Base-by-base conservation (phyloP, 352 stramenopile species). In the Aphanomyces cochlioides region DNA sequence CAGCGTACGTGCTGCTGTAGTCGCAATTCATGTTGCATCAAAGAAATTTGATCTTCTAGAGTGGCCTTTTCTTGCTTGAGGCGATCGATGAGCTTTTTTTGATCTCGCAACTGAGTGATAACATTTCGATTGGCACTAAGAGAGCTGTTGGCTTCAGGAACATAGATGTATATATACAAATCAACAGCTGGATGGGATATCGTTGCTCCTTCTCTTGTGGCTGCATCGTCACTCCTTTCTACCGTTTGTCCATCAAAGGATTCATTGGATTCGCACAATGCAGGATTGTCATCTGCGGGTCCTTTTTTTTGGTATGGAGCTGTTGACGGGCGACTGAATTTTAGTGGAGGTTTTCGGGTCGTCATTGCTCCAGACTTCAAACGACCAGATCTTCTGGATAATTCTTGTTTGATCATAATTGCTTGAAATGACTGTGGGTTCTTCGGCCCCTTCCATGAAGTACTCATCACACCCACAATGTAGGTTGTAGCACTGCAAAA, bases 11-110 rank as follows among this genome's bases (percentile, higher is more conserved):
- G 85, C 59, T 84, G 86, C 54, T 84, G 69, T 65, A 84, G 74
- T 0, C 72, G 59, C 12, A 87, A 17, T 38, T 90, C 83, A 5
- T 68, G 47, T 5, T 79, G 77, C 5, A 90, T 72, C 43, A 74
- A 77, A 28, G 78, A 61, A 38, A 92, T 79, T 41, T 69, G 41
- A 5, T 74, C 66, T 45, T 79, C 39, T 2, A 85, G 69, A n/a
- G 79, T 70, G 41, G 81, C 82, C 41, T 85, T 90, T 17, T 90
- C 82, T 40, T 85, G 77, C 8, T 77, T 74, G 2, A 90, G 66
- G 0, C 71, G 65, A 8, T 72, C 15, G 13, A 89, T 58, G 12
- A 84, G 63, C n/a, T 85, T 85, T 4, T 65, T 75, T 59, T 89
- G 83, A 54, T 82, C 77, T 12, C 88, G 79, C 1, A 90, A 47